Percentiles rank a stretch among this genome's conserved stretches.
Evolutionary conservation across 805 yeast genomes (phyloP).

Genomic region (Candida tammaniensis): DNA sequence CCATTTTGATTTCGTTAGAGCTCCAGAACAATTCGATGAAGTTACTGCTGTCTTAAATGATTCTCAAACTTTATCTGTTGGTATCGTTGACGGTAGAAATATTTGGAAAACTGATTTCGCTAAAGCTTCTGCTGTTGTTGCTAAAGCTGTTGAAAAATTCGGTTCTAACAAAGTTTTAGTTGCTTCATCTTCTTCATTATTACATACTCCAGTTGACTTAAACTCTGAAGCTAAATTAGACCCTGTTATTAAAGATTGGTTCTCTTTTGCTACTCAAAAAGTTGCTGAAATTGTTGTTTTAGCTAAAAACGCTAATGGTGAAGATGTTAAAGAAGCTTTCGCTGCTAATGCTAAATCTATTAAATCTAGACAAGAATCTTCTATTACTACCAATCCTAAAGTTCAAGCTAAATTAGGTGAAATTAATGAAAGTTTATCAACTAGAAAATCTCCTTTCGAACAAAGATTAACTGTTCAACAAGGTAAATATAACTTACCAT

Average conservation of each 20-base stretch:
- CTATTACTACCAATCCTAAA: slow-evolving; percentile 85
- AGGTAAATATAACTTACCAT: slow-evolving; percentile 85
- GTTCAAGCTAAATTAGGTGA: slow-evolving; percentile 85
- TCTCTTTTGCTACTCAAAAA: slow-evolving; percentile 98
- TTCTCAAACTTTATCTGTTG: slow-evolving; percentile 84
- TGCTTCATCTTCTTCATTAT: slow-evolving; percentile 93
- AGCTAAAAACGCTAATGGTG: slow-evolving; percentile 84
- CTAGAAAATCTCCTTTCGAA: slow-evolving; percentile 85
- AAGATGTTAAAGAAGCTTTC: slow-evolving; percentile 71
- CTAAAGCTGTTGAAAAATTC: slow-evolving; percentile 78
- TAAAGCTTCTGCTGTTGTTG: slow-evolving; percentile 77
- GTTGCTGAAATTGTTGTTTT: slow-evolving; percentile 85
- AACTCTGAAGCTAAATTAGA: slow-evolving; percentile 87
- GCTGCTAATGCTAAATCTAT: slow-evolving; percentile 86
- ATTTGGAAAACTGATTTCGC: slow-evolving; percentile 97
- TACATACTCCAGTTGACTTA: slow-evolving; percentile 98
- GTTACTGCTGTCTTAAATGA: slow-evolving; percentile 64
- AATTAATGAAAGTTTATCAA: slow-evolving; percentile 70
- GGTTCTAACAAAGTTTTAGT: slow-evolving; percentile 86
- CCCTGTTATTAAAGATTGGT: slow-evolving; percentile 93
- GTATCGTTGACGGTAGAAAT: slow-evolving; percentile 99
- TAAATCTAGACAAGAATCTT: slow-evolving; percentile 80
- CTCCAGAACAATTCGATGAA: slow-evolving; percentile 91
- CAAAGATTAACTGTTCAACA: slow-evolving; percentile 86
- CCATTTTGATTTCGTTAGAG: slow-evolving; percentile 96